Percentiles rank a stretch among this genome's conserved stretches.
Evolutionary conservation across 192 early-diverging fungal species (phyloP).

Genomic region (Polychytrium aggregatum): DNA sequence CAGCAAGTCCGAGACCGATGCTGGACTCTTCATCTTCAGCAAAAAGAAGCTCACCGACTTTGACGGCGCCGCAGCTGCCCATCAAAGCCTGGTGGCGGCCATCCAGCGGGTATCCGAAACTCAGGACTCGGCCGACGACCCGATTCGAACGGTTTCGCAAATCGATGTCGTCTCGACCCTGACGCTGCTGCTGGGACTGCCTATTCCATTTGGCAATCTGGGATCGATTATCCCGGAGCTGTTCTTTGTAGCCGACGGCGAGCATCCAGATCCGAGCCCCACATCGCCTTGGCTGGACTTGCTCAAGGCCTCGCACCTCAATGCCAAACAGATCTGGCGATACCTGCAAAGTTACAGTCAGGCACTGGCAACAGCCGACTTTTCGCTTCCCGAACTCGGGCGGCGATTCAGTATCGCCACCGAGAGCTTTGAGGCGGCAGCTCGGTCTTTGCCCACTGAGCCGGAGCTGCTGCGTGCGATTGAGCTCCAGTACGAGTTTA

Average conservation of each 20-base stretch:
- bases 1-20: conserved; percentile 76
- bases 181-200: conserved; percentile 63
- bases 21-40: conserved; percentile 74
- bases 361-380: conserved; percentile 37
- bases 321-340: conserved; percentile 56
- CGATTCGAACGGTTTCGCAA: conserved; percentile 60
- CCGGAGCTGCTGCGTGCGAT: conserved; percentile 3
- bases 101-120: no score
- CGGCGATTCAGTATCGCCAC: no score
- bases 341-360: conserved; percentile 51
- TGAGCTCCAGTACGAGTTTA: conserved; percentile 26
- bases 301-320: conserved; percentile 42
- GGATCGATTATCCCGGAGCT: conserved; percentile 82
- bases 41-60: conserved; percentile 24
- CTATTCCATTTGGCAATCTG: conserved; percentile 89
- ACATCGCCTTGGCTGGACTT: no score
- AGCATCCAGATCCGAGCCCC: no score
- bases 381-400: conserved; percentile 28
- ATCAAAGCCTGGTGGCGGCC: background rate
- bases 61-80: background rate
- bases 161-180: conserved; percentile 88
- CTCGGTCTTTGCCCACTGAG: no score
- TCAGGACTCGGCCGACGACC: no score
- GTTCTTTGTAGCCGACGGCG: conserved; percentile 34
- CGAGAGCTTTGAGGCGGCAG: no score